Evolutionary conservation across 1,284 basidiomycete genomes (phyloP).

Genomic region (Apiotrichum akiyoshidainum): DNA sequence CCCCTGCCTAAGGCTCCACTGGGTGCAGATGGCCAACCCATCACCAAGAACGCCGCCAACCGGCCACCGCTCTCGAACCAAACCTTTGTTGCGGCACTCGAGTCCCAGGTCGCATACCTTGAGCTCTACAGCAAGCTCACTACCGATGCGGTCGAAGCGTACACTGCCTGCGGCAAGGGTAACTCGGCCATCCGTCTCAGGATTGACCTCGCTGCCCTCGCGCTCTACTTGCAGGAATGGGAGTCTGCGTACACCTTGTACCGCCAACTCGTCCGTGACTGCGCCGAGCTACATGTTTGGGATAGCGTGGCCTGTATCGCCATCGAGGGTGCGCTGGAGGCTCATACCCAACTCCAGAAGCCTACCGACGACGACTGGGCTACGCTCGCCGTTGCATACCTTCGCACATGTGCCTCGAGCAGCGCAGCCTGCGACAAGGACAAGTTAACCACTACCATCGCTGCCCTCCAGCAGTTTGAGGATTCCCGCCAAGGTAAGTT

Average conservation of each 20-base stretch:
- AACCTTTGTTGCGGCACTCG: conserved; percentile 64
- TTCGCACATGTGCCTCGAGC: conserved; percentile 30
- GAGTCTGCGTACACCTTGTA: conserved; percentile 34
- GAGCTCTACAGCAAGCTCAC: conserved; percentile 69
- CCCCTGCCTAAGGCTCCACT: neutral
- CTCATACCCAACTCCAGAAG: conserved; percentile 29
- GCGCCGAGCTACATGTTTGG: conserved; percentile 39
- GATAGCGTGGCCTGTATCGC: conserved; percentile 37
- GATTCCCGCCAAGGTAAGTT: conserved; percentile 22
- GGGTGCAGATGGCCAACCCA: neutral
- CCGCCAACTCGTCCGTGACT: conserved; percentile 34
- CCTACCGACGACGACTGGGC: conserved; percentile 37
- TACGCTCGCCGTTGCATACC: conserved; percentile 42
- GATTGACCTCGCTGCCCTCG: conserved; percentile 76
- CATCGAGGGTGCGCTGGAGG: conserved; percentile 32
- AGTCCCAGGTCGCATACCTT: conserved; percentile 63
- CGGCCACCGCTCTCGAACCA: conserved; percentile 57
- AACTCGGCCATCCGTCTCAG: conserved; percentile 82
- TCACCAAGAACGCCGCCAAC: neutral
- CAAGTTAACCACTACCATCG: conserved; percentile 17
- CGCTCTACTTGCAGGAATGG: conserved; percentile 56
- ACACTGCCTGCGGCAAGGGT: conserved; percentile 70
- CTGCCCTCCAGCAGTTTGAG: conserved; percentile 22
- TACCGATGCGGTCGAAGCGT: conserved; percentile 76
- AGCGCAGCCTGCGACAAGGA: conserved; percentile 1